phyloP scores from a whole-genome alignment of 2,329 filamentous ascomycete species.

The Stagonosporopsis chrysanthemi region DNA sequence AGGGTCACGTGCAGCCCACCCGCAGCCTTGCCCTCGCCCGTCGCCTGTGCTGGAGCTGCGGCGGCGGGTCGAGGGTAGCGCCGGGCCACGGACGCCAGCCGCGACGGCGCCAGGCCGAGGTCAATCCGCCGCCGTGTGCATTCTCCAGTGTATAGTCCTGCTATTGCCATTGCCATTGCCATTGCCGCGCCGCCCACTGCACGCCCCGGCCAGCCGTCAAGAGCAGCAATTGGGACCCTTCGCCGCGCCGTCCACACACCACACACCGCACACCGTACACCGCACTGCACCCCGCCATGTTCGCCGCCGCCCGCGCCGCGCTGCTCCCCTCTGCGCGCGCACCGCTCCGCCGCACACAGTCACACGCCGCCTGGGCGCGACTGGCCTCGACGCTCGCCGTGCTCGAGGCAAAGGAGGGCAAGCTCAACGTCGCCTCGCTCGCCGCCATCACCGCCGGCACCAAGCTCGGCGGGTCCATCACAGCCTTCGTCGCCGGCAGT shows the following conservation, averaged over 20 bases:
- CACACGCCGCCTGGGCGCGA: conserved; percentile 66
- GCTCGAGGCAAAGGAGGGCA: conserved; percentile 90
- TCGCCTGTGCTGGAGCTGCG: no score
- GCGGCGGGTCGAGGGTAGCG: neutral
- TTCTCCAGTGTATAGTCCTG: neutral
- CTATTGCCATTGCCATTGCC: neutral
- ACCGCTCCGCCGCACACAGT: conserved; percentile 53
- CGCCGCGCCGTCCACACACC: no score
- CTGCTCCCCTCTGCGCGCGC: conserved; percentile 50
- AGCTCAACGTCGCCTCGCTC: conserved; percentile 81
- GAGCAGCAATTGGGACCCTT: no score
- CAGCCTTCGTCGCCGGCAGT: conserved; percentile 85
- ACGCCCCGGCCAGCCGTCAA: no score
- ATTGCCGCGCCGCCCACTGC: neutral
- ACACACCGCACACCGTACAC: no score
- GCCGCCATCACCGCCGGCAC: conserved; percentile 85
- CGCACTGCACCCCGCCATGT: conserved; percentile 47
- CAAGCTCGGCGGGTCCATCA: conserved; percentile 84
- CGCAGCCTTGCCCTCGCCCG: no score
- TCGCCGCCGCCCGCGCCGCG: conserved; percentile 46
- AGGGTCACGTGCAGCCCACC: neutral
- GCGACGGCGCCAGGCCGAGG: conserved; percentile 14
- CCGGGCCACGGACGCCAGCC: conserved; percentile 4
- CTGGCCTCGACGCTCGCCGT: conserved; percentile 88
- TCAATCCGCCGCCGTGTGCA: conserved; percentile 9